Evolutionary conservation across 805 yeast genomes (phyloP).

Genomic region (Sugiyamaella lignohabitans): DNA sequence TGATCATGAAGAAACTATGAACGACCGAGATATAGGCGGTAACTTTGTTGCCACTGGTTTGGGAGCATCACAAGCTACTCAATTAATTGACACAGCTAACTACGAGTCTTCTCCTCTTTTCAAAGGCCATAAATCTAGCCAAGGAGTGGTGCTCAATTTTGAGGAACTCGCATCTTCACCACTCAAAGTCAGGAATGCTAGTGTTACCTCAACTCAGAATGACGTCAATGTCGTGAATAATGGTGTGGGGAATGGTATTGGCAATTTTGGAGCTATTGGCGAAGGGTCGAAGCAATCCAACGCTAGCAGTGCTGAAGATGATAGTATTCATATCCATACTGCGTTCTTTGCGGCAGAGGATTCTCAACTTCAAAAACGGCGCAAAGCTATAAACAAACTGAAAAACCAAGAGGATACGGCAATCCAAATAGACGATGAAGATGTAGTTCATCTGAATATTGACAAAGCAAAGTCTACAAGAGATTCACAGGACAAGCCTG

Average conservation of each 20-base stretch:
- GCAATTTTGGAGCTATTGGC: too few relatives aligned
- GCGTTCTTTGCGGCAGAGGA: neutral
- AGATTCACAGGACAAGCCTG: too few relatives aligned
- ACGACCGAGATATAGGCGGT: neutral
- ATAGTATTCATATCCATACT: neutral
- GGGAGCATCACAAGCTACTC: neutral
- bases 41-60: too few relatives aligned
- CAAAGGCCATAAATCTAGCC: neutral
- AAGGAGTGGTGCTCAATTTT: neutral
- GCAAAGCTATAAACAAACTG: neutral
- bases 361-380: neutral
- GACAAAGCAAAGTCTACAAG: too few relatives aligned
- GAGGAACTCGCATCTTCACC: conserved; percentile 8
- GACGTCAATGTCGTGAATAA: too few relatives aligned
- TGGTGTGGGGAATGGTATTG: neutral
- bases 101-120: neutral
- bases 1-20: neutral
- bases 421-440: neutral
- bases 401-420: neutral
- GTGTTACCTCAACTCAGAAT: too few relatives aligned
- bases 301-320: conserved; percentile 1
- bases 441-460: neutral
- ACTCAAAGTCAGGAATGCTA: neutral
- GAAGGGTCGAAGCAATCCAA: too few relatives aligned
- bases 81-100: neutral